A percentile compares a stretch with the other conserved stretches of the same genome.
Evolutionary conservation across 345 rosid species (phyloP).

Genomic region (Eucalyptus polyanthemos): DNA sequence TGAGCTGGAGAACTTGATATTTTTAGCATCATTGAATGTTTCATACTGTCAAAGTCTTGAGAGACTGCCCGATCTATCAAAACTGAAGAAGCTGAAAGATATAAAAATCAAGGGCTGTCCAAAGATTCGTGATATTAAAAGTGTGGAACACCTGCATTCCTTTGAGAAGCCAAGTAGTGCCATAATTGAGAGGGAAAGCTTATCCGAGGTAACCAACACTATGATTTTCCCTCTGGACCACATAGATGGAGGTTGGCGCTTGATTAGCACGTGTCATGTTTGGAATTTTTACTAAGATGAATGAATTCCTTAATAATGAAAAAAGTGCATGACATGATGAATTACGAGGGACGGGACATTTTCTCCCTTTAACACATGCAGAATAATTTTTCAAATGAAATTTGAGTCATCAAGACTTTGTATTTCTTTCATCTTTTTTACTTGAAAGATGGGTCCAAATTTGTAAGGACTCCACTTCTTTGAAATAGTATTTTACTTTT

Average conservation of each 20-base stretch:
- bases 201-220: neutral
- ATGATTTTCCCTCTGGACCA: neutral
- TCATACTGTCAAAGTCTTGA: neutral
- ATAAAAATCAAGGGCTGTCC: neutral
- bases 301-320: accelerated
- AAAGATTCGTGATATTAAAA: neutral
- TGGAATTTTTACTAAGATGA: neutral
- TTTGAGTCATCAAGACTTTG: neutral
- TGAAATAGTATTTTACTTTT: neutral
- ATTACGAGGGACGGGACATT: accelerated
- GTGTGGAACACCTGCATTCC: neutral
- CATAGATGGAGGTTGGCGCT: neutral
- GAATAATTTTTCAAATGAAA: too few species aligned
- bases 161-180: accelerated
- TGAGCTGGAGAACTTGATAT: neutral
- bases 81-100: neutral
- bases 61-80: neutral
- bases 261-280: neutral
- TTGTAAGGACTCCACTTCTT: neutral
- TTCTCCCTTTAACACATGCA: neutral
- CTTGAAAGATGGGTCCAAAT: neutral
- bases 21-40: neutral
- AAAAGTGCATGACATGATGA: neutral
- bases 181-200: neutral
- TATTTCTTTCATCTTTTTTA: neutral